Base-by-base conservation (phyloP, 176 grass and related monocot genomes). In the Tuctoria greenei region DNA sequence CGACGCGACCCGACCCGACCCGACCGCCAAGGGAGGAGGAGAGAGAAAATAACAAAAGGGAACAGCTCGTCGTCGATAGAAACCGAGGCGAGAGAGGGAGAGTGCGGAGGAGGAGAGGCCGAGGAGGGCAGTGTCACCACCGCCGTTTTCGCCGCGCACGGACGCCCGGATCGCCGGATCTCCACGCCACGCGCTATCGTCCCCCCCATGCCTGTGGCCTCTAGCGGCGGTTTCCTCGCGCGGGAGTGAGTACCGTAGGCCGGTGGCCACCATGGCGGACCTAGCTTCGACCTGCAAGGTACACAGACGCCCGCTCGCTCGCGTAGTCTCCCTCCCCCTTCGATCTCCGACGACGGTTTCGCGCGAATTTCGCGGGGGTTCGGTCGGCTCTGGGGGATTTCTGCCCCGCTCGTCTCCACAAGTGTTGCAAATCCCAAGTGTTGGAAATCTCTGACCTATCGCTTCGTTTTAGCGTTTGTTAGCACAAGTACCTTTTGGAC, bases 241-340 rank as follows among this genome's bases (percentile, higher is more conserved):
- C 44, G 63, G 64, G 69, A 69, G 74, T 49, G 69, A 69, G n/a
- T n/a, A n/a, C n/a, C n/a, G 74, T 40, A 63, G 84, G 67, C 15
- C n/a, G 24, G 28, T 34, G 50, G 59, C 38, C 36, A 55, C 71
- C 71, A 88, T 83, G 81, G 90, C 90, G 76, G 95, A 98, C 87
- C 86, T 90, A 45, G 59, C 66, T 49, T 59, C 91, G 67, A 64
- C 63, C 58, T 98, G 91, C 87, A 98, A 82, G 83, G 79, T 86
- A 74, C 1, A 31, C 31, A 74, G 26, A 20, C 63, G 35, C 4
- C 25, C 27, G 18, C 18, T 46, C 41, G 14, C 36, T 25, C 74
- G 73, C 44, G 14, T 6, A 39, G 43, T 55, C 64, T 60, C 21
- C 4, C 1, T 31, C 3, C 31, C 31, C 31, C 31, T 31, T 3